These are phyloP conservation scores for Fomitopsis palustris DNA, from an alignment of 1,284 basidiomycete genomes.

Conservation along the genomic window DNA sequence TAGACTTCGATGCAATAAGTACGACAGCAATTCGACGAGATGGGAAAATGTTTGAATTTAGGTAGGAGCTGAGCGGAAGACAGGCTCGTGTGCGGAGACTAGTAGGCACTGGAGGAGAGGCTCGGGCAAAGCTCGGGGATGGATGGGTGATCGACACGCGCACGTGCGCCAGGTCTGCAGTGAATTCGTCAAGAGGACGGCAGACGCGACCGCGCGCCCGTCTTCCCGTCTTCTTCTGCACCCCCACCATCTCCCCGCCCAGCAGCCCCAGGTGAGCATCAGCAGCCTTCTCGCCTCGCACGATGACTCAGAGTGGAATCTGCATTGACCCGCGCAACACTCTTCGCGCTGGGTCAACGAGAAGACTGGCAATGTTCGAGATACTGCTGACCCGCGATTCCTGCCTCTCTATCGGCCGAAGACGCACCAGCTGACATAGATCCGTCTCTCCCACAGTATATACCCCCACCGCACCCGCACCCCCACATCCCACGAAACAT, in stretches of 20 bases:
- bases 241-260: not conserved
- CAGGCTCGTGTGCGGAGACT: too few relatives aligned
- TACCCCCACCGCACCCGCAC: not conserved
- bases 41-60: too few relatives aligned
- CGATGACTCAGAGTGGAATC: constrained; percentile 90
- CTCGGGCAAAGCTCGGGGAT: not conserved
- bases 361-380: constrained; percentile 80
- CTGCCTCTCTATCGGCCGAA: not conserved
- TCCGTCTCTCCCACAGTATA: not conserved
- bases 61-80: too few relatives aligned
- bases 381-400: constrained; percentile 72
- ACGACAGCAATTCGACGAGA: not conserved
- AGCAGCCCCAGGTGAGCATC: not conserved
- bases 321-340: constrained; percentile 54
- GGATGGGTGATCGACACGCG: not conserved
- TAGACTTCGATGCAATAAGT: not conserved
- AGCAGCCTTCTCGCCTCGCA: constrained; percentile 13
- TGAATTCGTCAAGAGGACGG: not conserved
- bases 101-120: not conserved
- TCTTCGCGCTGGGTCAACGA: constrained; percentile 50
- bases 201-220: not conserved
- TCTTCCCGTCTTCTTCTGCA: not conserved
- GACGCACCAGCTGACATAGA: not conserved
- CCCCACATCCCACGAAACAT: constrained; percentile 33
- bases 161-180: not conserved